phyloP scores from a whole-genome alignment of 441 rosid species.

The Populus hybrid region DNA sequence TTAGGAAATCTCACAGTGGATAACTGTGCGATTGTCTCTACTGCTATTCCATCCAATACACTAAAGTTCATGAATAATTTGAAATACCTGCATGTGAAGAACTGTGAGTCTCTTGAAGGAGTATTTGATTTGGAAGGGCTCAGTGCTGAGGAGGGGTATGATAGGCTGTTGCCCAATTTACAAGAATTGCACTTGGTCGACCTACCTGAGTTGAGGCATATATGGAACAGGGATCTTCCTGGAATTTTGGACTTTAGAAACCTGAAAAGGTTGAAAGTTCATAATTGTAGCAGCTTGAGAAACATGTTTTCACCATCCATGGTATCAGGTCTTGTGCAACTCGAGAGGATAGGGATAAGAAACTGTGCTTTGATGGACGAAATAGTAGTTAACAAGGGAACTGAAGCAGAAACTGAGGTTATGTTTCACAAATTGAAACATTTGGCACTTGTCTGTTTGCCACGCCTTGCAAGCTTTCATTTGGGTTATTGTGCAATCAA shows the following conservation, averaged over 20 bases:
- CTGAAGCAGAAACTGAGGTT: not conserved
- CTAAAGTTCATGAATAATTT: conserved; percentile 1
- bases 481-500: conserved; percentile 1
- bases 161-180: not conserved
- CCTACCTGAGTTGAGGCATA: conserved; percentile 10
- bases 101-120: not conserved
- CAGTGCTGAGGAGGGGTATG: not conserved
- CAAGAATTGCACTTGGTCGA: conserved; percentile 2
- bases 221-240: not conserved
- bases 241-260: not conserved
- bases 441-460: conserved; percentile 1
- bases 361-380: conserved; percentile 8
- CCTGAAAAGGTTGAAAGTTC: not conserved
- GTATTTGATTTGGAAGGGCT: conserved; percentile 10
- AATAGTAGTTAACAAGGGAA: conserved; percentile 3
- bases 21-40: not conserved
- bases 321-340: conserved; percentile 12
- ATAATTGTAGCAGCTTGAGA: conserved; percentile 19
- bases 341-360: conserved; percentile 1
- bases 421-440: conserved; percentile 6
- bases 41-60: not conserved
- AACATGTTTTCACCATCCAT: conserved; percentile 4
- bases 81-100: not conserved
- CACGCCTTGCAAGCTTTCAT: conserved; percentile 23
- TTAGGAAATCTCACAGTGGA: not conserved